These are phyloP conservation scores for Mycena sanguinolenta DNA, from an alignment of 768 basidiomycete genomes.

Conservation along the genomic window DNA sequence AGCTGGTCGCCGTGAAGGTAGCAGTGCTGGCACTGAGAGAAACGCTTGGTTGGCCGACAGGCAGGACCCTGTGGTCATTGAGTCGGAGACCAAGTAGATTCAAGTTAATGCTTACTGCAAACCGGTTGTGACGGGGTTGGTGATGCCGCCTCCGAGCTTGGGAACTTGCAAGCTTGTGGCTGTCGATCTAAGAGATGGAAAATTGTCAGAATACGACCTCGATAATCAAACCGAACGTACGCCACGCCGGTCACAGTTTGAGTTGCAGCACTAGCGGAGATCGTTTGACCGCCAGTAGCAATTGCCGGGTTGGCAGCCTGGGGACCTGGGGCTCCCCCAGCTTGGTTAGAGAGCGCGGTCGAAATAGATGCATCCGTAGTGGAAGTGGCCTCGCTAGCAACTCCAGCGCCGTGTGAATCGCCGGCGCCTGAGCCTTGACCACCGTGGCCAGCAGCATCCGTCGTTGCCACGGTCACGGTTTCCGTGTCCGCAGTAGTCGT, in stretches of 20 bases:
- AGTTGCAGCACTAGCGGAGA: not conserved
- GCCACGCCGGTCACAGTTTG: not conserved
- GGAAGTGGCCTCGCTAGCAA: not conserved
- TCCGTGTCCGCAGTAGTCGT: too few species aligned
- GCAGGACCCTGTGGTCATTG: not conserved
- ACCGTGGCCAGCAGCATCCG: too few species aligned
- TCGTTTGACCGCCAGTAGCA: not conserved
- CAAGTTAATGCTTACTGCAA: not conserved
- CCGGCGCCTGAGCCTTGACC: not conserved
- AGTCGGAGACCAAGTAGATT: not conserved
- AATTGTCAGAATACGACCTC: not conserved
- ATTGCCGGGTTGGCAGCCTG: not conserved
- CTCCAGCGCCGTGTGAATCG: not conserved
- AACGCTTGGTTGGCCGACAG: not conserved
- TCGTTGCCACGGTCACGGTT: too few species aligned
- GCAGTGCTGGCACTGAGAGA: not conserved
- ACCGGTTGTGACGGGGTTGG: not conserved
- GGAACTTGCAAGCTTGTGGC: not conserved
- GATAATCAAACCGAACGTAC: not conserved
- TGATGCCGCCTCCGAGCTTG: not conserved
- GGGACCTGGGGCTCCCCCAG: not conserved
- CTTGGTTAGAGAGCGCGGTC: conserved; percentile 11
- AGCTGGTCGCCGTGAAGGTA: not conserved
- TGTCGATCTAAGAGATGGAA: not conserved
- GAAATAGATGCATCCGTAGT: not conserved